These are phyloP conservation scores for Hemileccinum rubropunctum DNA, from an alignment of 768 basidiomycete species.

Conservation along the genomic window DNA sequence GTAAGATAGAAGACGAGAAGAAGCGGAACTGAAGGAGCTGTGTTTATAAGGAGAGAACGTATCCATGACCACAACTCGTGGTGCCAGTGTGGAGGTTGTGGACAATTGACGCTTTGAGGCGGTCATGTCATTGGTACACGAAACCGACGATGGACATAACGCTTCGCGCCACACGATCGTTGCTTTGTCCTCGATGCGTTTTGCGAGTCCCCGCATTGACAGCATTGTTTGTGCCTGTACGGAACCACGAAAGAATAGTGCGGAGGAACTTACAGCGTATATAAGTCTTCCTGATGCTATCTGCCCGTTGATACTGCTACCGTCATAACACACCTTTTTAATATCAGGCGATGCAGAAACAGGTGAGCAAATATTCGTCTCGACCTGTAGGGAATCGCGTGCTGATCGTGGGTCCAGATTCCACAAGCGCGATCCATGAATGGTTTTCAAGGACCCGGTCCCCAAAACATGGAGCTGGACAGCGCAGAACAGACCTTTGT, in stretches of 20 bases:
- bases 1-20: conserved; percentile 28
- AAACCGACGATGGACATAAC: conserved; percentile 15
- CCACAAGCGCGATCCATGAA: conserved; percentile 12
- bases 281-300: conserved; percentile 14
- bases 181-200: conserved; percentile 20
- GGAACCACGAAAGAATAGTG: conserved; percentile 3
- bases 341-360: conserved; percentile 20
- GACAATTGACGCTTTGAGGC: conserved; percentile 20
- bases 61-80: conserved; percentile 26
- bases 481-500: conserved; percentile 16
- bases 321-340: conserved; percentile 26
- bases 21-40: conserved; percentile 25
- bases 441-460: conserved; percentile 3
- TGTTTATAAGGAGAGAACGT: conserved; percentile 20
- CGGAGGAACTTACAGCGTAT: conserved; percentile 8
- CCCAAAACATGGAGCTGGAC: conserved; percentile 4
- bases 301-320: conserved; percentile 12
- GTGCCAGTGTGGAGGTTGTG: conserved; percentile 17
- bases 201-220: conserved; percentile 20
- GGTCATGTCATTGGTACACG: conserved; percentile 16
- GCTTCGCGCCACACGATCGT: conserved; percentile 7
- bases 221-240: conserved; percentile 1
- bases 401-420: conserved; percentile 24
- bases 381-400: conserved; percentile 20
- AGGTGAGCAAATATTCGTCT: conserved; percentile 16